Evolutionary conservation across 805 yeast genomes (phyloP).

Genomic region (Wickerhamomyces canadensis): DNA sequence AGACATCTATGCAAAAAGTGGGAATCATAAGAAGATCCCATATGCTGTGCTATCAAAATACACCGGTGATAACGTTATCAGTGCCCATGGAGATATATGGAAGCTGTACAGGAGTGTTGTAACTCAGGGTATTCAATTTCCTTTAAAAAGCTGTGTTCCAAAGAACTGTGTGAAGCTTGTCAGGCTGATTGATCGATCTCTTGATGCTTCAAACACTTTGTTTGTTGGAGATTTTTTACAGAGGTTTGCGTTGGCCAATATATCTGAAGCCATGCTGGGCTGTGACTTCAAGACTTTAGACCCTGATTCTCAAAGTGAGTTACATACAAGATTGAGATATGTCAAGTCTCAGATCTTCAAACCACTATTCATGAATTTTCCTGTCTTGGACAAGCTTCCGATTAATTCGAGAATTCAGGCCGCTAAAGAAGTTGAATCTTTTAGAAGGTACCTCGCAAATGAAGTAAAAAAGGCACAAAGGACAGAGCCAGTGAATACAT

Average conservation of each 20-base stretch:
- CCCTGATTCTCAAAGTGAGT: constrained; percentile 20
- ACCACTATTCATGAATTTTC: constrained; percentile 50
- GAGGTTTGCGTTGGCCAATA: constrained; percentile 41
- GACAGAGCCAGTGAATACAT: constrained; percentile 22
- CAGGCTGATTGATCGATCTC: constrained; percentile 18
- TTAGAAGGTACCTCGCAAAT: constrained; percentile 32
- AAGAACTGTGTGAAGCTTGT: constrained; percentile 34
- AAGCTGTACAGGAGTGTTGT: constrained; percentile 39
- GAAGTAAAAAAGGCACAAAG: constrained; percentile 29
- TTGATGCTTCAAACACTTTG: constrained; percentile 10
- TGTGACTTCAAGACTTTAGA: constrained; percentile 38
- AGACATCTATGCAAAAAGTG: constrained; percentile 48
- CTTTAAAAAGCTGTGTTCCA: constrained; percentile 33
- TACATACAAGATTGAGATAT: constrained; percentile 35
- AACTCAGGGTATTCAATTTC: constrained; percentile 45
- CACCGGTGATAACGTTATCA: constrained; percentile 56
- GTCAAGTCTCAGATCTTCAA: constrained; percentile 50
- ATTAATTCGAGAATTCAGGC: constrained; percentile 42
- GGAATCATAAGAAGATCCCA: constrained; percentile 55
- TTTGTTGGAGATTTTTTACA: constrained; percentile 39
- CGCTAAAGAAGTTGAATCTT: constrained; percentile 35
- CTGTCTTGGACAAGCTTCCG: constrained; percentile 45
- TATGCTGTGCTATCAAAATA: constrained; percentile 47
- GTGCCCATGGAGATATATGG: constrained; percentile 53
- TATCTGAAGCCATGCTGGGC: constrained; percentile 46